These are phyloP conservation scores for Yamadazyma laniorum DNA, from an alignment of 805 yeast genomes.

Conservation along the genomic window DNA sequence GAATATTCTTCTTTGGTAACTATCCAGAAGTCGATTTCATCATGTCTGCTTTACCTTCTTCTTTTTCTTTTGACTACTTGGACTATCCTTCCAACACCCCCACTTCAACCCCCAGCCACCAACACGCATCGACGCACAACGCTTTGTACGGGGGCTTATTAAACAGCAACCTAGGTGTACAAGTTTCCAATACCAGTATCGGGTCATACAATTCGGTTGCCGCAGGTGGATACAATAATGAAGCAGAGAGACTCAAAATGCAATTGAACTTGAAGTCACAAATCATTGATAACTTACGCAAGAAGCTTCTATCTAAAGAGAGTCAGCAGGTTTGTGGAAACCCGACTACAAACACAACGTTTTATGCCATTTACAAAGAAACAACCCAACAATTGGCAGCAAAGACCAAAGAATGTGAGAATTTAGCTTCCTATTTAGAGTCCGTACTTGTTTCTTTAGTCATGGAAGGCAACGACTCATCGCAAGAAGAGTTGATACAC, in stretches of 20 bases:
- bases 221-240: conserved; percentile 4
- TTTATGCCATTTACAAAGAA: conserved; percentile 46
- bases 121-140: too few relatives aligned
- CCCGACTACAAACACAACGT: conserved; percentile 3
- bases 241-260: conserved; percentile 41
- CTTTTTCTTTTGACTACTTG: conserved; percentile 9
- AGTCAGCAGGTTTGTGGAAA: conserved; percentile 21
- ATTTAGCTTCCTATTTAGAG: conserved; percentile 4
- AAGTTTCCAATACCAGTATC: not conserved
- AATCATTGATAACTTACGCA: conserved; percentile 34
- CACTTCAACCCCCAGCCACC: not conserved
- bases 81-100: conserved; percentile 4
- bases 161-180: not conserved
- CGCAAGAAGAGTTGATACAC: conserved; percentile 63
- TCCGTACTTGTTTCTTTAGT: conserved; percentile 5
- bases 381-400: conserved; percentile 48
- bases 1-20: too few relatives aligned
- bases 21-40: too few relatives aligned
- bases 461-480: conserved; percentile 2
- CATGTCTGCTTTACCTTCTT: conserved; percentile 7
- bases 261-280: conserved; percentile 56
- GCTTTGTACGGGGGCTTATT: not conserved
- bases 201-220: not conserved
- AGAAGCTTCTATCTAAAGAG: conserved; percentile 24
- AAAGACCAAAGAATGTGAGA: conserved; percentile 40